Evolutionary conservation across 192 early-diverging fungal species (phyloP), one percentile per base, ranked within the genome.

Genomic region (Podochytrium sp.): DNA sequence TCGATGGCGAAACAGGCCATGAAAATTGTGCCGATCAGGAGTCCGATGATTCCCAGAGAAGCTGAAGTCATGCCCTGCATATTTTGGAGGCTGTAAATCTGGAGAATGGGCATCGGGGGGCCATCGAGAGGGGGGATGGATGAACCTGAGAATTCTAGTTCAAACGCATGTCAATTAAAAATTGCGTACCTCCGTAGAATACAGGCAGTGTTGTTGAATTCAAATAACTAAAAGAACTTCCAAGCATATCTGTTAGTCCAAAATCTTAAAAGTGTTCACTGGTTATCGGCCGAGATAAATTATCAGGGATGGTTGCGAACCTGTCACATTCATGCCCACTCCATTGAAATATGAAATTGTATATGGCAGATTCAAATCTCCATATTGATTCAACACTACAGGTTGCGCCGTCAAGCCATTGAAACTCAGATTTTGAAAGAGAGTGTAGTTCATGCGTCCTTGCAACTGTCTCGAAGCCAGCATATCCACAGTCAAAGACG

Each of bases 131-230:
- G 52, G 5, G 52, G 52, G 7, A 23, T 20, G 52, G 23, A 27
- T 20, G 52, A 55, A 20, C 43, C 43, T 47, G 52, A 25, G 43
- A 16, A 47, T 20, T 47, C n/a, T 20, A 47, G 10, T 47, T 16
- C 10, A 47, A 47, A 16, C 43, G 43, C 43, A 20, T 47, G 10
- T 20, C n/a, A 16, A 16, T 20, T 20, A 47, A 47, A 20, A 20
- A 47, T 16, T 47, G 43, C 12, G n/a, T 30, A 55, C 66, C 66
- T 14, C 66, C 66, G 30, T 55, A 69, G 52, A 69, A 69, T n/a
- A 69, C 35, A 2, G 51, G 66, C 14, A 33, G 29, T 29, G 1
- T 23, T 18, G 16, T 7, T 2, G 23, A 3, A 55, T 53, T 20
- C n/a, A n/a, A n/a, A 34, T 69, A 69, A 20, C 12, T 14, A 55